These are phyloP conservation scores for Fagus sylvatica DNA, from an alignment of 306 rosid genomes.

Conservation along the genomic window DNA sequence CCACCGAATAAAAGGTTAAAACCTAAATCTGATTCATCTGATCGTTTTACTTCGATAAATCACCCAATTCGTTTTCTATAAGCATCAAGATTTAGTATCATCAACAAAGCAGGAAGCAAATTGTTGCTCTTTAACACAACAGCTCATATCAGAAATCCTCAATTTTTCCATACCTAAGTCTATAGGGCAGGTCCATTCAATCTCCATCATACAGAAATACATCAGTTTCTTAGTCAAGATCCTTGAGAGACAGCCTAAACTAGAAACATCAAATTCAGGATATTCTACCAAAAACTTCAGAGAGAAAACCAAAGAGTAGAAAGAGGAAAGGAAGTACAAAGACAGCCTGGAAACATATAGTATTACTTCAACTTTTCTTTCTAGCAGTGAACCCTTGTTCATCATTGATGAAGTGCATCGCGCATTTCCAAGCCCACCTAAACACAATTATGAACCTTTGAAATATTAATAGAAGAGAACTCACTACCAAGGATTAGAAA, in stretches of 20 bases:
- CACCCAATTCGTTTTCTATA: constrained; percentile 36
- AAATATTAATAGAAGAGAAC: constrained; percentile 29
- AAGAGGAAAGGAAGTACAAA: constrained; percentile 20
- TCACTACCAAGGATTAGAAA: constrained; percentile 14
- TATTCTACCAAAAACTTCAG: constrained; percentile 32
- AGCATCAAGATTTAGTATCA: constrained; percentile 31
- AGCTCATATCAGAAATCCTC: constrained; percentile 45
- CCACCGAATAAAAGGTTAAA: constrained; percentile 38
- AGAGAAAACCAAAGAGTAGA: constrained; percentile 14
- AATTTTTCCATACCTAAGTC: constrained; percentile 41
- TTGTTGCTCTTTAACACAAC: constrained; percentile 29
- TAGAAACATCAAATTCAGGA: constrained; percentile 28
- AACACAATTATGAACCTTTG: constrained; percentile 30
- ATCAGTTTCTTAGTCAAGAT: constrained; percentile 37
- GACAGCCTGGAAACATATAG: constrained; percentile 28
- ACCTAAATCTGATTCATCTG: constrained; percentile 24
- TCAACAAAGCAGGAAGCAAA: constrained; percentile 19
- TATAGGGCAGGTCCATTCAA: constrained; percentile 30
- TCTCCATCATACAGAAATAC: constrained; percentile 35
- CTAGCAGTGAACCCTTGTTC: constrained; percentile 36
- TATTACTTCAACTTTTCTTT: constrained; percentile 45
- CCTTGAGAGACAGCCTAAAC: constrained; percentile 40
- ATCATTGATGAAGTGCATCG: constrained; percentile 35
- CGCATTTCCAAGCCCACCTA: constrained; percentile 48
- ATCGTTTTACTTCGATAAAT: constrained; percentile 34